These are phyloP conservation scores for Leccinum ochraceum DNA, from an alignment of 768 basidiomycete species.

Conservation along the genomic window DNA sequence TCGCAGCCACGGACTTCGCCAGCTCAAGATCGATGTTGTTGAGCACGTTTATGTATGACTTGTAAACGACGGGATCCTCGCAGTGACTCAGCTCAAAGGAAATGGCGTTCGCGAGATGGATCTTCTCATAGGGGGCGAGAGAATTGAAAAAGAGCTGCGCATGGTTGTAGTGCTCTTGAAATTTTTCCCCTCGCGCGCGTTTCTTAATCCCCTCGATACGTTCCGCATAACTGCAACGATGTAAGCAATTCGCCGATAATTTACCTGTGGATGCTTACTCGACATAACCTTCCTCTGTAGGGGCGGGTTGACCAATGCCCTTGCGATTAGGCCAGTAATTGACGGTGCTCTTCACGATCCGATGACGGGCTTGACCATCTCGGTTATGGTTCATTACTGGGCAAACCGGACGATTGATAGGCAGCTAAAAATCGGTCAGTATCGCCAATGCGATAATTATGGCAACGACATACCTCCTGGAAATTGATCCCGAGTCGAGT, in stretches of 20 bases:
- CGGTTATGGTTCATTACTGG: constrained; percentile 72
- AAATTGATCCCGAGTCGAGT: constrained; percentile 81
- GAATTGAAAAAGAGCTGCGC: constrained; percentile 86
- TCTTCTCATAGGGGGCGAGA: constrained; percentile 62
- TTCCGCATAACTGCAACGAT: constrained; percentile 43
- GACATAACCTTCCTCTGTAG: constrained; percentile 48
- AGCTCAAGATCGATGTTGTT: constrained; percentile 76
- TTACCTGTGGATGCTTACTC: constrained; percentile 41
- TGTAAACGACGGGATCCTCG: constrained; percentile 71
- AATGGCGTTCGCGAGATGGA: constrained; percentile 68
- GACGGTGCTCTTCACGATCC: constrained; percentile 55
- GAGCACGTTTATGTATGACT: constrained; percentile 64
- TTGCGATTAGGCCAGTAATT: constrained; percentile 89
- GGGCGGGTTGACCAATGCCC: constrained; percentile 47
- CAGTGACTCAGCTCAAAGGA: constrained; percentile 86
- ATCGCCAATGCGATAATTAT: neutral
- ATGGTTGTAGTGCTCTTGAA: constrained; percentile 76
- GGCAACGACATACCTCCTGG: constrained; percentile 48
- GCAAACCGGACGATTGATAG: constrained; percentile 81
- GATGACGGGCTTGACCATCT: constrained; percentile 58
- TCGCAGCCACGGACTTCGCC: constrained; percentile 64
- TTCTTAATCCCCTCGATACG: constrained; percentile 55
- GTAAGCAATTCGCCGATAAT: constrained; percentile 6
- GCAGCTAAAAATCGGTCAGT: constrained; percentile 45
- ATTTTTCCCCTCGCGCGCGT: constrained; percentile 68